Conservation (phyloP, 768 basidiomycete genomes). For the Psilocybe cubensis region DNA sequence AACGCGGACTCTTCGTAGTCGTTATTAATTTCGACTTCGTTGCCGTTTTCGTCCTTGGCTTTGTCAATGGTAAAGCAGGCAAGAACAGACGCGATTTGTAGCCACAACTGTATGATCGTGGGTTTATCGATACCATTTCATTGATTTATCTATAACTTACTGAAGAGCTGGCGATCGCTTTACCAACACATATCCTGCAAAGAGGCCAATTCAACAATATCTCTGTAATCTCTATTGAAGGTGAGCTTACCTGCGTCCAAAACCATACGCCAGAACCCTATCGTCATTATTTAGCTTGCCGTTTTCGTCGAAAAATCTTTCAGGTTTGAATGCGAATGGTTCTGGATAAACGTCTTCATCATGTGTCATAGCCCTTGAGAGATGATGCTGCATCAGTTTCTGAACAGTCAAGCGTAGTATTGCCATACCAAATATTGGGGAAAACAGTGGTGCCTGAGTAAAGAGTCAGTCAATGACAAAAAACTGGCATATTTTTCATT, state of each 20-base stretch:
- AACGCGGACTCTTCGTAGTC: neutral
- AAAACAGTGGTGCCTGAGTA: neutral
- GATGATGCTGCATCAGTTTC: too few relatives aligned
- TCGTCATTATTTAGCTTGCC: constrained; percentile 10
- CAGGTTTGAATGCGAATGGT: neutral
- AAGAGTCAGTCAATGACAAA: neutral
- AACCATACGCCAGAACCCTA: neutral
- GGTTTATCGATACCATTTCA: neutral
- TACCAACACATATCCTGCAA: constrained; percentile 11
- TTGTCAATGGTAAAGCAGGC: constrained; percentile 37
- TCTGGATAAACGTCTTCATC: neutral
- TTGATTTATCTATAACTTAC: neutral
- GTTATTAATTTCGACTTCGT: constrained; percentile 32
- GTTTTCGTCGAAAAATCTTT: constrained; percentile 1
- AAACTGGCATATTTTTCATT: neutral
- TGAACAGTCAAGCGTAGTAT: neutral
- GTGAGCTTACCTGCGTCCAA: neutral
- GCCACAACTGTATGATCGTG: constrained; percentile 15
- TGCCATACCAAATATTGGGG: neutral
- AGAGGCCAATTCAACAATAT: neutral
- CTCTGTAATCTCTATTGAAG: neutral
- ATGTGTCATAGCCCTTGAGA: neutral
- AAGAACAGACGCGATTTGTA: constrained; percentile 22
- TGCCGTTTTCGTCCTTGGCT: constrained; percentile 31
- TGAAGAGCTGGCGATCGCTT: constrained; percentile 6